Conservation (phyloP, 148 eudicot genomes). For the Cornus controversa region DNA sequence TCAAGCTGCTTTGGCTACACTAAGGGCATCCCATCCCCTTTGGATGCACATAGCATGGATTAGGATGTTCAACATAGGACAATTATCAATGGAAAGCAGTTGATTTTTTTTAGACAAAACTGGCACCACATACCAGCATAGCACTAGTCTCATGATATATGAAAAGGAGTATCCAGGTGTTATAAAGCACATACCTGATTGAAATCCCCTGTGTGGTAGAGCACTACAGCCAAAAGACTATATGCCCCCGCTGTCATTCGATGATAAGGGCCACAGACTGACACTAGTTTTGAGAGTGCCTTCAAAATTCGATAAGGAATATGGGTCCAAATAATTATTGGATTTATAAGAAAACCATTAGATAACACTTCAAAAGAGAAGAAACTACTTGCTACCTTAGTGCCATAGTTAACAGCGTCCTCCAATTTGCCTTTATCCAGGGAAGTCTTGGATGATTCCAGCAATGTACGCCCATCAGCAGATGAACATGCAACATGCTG, state of each 20-base stretch:
- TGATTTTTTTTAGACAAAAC: neutral
- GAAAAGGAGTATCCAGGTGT: neutral
- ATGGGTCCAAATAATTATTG: slow-evolving; percentile 11
- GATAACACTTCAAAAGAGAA: slow-evolving; percentile 3
- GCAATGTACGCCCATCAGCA: slow-evolving; percentile 89
- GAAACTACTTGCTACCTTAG: slow-evolving; percentile 50
- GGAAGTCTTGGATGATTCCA: slow-evolving; percentile 94
- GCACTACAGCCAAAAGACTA: slow-evolving; percentile 92
- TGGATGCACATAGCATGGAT: neutral
- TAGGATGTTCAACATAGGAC: neutral
- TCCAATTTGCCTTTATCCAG: slow-evolving; percentile 94
- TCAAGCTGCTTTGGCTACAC: neutral
- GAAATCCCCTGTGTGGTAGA: slow-evolving; percentile 93
- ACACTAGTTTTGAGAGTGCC: slow-evolving; percentile 82
- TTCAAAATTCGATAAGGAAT: slow-evolving; percentile 29
- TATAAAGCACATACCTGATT: slow-evolving; percentile 64
- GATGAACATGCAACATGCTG: slow-evolving; percentile 98
- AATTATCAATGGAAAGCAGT: neutral
- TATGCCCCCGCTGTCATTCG: slow-evolving; percentile 98
- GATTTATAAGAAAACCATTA: neutral
- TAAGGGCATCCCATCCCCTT: neutral
- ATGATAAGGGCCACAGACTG: slow-evolving; percentile 96
- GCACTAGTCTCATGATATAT: neutral
- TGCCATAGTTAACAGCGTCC: slow-evolving; percentile 91
- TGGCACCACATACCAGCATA: neutral